Evolutionary conservation across 441 rosid genomes (phyloP).

Genomic region (Viola pubescens): DNA sequence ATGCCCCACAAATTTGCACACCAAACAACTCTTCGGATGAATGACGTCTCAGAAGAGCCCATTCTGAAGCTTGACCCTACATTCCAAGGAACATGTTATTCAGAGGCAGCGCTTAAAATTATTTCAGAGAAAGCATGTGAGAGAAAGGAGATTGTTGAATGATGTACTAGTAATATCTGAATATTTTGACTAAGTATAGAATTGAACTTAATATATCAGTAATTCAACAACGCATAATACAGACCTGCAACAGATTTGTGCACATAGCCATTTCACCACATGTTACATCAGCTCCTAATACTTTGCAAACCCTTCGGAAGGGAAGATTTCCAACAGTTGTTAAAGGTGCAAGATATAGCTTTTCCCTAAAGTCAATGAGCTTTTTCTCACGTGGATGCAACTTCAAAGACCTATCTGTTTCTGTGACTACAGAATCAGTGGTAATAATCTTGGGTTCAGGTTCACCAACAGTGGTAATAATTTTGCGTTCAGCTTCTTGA

Average conservation of each 20-base stretch:
- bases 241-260: slow-evolving; percentile 86
- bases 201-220: too few relatives aligned
- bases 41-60: slow-evolving; percentile 94
- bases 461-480: slow-evolving; percentile 17
- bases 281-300: slow-evolving; percentile 79
- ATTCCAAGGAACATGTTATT: slow-evolving; percentile 3
- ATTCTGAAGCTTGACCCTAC: slow-evolving; percentile 93
- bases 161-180: too few relatives aligned
- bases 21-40: slow-evolving; percentile 80
- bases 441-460: slow-evolving; percentile 3
- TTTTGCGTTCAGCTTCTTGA: slow-evolving; percentile 21
- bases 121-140: too few relatives aligned
- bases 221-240: slow-evolving; percentile 10
- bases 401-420: slow-evolving; percentile 52
- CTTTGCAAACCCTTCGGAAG: slow-evolving; percentile 85
- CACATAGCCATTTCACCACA: slow-evolving; percentile 99
- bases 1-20: slow-evolving; percentile 82
- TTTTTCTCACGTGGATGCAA: slow-evolving; percentile 70
- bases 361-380: slow-evolving; percentile 79
- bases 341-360: slow-evolving; percentile 84
- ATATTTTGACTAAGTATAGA: too few relatives aligned
- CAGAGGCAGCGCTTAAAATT: neutral
- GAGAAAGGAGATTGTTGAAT: too few relatives aligned
- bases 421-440: slow-evolving; percentile 25
- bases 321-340: slow-evolving; percentile 97